Evolutionary conservation across 2,329 filamentous ascomycete genomes (phyloP), one percentile per base, ranked within the genome.

Genomic region (Cadophora gregata): DNA sequence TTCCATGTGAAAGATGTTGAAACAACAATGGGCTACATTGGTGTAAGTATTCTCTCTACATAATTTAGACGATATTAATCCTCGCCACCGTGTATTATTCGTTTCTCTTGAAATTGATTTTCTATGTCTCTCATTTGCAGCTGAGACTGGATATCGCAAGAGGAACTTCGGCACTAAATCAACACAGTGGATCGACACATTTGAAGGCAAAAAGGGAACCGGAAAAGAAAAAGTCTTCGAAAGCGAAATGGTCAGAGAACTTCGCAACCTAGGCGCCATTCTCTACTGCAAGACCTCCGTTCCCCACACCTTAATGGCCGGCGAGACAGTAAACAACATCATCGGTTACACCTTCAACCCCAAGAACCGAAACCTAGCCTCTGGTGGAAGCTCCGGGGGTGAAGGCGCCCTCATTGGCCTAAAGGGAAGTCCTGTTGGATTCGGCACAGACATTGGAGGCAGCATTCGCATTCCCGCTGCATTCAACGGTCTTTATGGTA

Each of bases 11-110:
- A 68, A 67, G 77, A 71, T 65, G 77, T 74, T 27, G 74, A 71
- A 70, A 75, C 72, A 55, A 78, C 72, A 21, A 90, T 90, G 81
- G 88, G 87, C 14, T 90, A 89, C 72, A 80, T 89, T 27, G 86
- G 87, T n/a, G 67, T 71, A 68, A 64, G 71, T 71, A 51, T n/a
- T n/a, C n/a, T n/a, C n/a, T n/a, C n/a, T n/a, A n/a, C n/a, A n/a
- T n/a, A n/a, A n/a, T n/a, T n/a, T n/a, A n/a, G n/a, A n/a, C n/a
- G n/a, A n/a, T n/a, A n/a, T n/a, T n/a, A n/a, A n/a, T n/a, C n/a
- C n/a, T n/a, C n/a, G n/a, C n/a, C n/a, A n/a, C n/a, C n/a, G n/a
- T n/a, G n/a, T 33, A 33, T 14, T 38, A 14, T 38, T 3, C 12
- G 12, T 14, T 14, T 38, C 36, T 14, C 16, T 38, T 38, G 36